These are phyloP conservation scores for Glaciozyma martinii DNA, from an alignment of 768 basidiomycete genomes.

Conservation along the genomic window DNA sequence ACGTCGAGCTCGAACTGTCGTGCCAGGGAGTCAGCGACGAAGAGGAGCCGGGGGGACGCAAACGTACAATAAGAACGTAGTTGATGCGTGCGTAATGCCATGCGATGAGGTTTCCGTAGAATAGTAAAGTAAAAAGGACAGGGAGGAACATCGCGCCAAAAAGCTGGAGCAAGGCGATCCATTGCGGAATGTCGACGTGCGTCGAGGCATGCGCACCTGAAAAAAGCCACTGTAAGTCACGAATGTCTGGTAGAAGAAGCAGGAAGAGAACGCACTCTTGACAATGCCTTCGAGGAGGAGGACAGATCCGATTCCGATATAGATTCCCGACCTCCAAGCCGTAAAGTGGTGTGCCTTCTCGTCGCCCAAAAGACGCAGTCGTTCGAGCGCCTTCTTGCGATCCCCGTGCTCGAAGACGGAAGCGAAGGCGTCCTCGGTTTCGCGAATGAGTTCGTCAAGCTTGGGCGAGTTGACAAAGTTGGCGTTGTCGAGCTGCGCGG, in stretches of 20 bases:
- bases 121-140: conserved; percentile 60
- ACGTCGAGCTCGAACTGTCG: background rate
- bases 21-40: background rate
- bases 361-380: conserved; percentile 50
- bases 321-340: conserved; percentile 26
- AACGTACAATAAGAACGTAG: conserved; percentile 63
- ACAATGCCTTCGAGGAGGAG: conserved; percentile 30
- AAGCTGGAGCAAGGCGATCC: conserved; percentile 61
- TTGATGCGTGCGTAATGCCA: conserved; percentile 75
- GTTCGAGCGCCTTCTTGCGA: conserved; percentile 58
- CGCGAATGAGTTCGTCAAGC: conserved; percentile 58
- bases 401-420: conserved; percentile 65
- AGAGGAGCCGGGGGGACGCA: conserved; percentile 41
- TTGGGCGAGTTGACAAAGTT: conserved; percentile 57
- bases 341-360: conserved; percentile 32
- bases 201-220: conserved; percentile 23
- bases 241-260: background rate
- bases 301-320: conserved; percentile 23
- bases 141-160: conserved; percentile 70
- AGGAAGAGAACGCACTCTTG: conserved; percentile 10
- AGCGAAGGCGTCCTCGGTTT: conserved; percentile 71
- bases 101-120: conserved; percentile 72
- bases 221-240: background rate
- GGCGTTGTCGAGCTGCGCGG: conserved; percentile 59
- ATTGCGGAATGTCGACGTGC: conserved; percentile 49